These are phyloP conservation scores for Thermomucor indicae-seudaticae DNA, from an alignment of 371 early-diverging fungal genomes.

Conservation along the genomic window DNA sequence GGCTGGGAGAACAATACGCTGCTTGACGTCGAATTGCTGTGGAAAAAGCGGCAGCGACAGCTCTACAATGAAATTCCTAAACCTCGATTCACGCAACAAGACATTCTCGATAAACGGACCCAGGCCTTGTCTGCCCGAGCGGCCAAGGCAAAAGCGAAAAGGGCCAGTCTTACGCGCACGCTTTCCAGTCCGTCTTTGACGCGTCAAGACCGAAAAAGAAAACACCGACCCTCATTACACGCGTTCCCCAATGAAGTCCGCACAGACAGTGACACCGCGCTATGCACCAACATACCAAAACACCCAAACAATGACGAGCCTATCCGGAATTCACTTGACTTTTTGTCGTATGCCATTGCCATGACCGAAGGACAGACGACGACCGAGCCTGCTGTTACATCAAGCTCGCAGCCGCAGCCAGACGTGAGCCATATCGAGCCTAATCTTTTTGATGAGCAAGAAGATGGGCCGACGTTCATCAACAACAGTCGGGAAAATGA, in stretches of 20 bases:
- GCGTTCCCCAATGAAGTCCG: too few species aligned
- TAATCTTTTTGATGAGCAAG: constrained; percentile 16
- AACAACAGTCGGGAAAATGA: background rate
- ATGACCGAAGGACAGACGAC: constrained; percentile 19
- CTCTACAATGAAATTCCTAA: constrained; percentile 25
- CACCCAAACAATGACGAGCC: too few species aligned
- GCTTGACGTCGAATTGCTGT: constrained; percentile 28
- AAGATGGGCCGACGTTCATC: background rate
- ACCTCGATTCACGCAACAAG: constrained; percentile 37
- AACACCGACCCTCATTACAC: too few species aligned
- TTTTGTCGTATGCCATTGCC: constrained; percentile 35
- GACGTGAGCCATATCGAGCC: constrained; percentile 21
- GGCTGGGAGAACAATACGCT: constrained; percentile 38
- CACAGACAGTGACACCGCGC: too few species aligned
- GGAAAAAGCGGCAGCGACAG: constrained; percentile 31
- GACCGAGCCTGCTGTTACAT: background rate
- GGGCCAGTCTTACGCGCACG: constrained; percentile 16
- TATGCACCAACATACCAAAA: too few species aligned
- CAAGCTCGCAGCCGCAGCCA: constrained; percentile 23
- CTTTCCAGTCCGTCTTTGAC: constrained; percentile 14
- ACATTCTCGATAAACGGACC: constrained; percentile 28
- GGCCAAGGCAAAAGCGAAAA: constrained; percentile 5
- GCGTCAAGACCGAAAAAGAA: constrained; percentile 1
- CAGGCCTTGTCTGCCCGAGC: constrained; percentile 12
- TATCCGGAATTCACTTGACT: constrained; percentile 27